Evolutionary conservation across 768 basidiomycete species (phyloP).

Genomic region (Boletus insuetus): DNA sequence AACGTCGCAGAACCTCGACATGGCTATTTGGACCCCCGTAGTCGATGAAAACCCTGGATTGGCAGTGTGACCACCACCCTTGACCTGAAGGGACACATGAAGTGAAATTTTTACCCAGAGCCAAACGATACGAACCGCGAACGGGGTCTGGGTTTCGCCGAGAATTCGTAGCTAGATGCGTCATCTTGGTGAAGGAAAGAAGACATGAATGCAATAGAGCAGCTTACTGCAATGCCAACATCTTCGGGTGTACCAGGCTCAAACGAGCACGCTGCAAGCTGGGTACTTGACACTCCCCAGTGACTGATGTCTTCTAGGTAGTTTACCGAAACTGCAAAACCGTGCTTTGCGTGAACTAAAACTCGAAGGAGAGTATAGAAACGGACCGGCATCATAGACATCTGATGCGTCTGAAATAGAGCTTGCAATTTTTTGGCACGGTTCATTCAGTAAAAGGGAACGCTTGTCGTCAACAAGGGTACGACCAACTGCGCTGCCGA

Average conservation of each 20-base stretch:
- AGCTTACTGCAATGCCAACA: slow-evolving; percentile 43
- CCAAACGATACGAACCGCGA: slow-evolving; percentile 19
- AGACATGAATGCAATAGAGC: neutral
- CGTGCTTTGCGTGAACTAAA: no score
- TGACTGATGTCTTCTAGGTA: no score
- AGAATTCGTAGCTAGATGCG: slow-evolving; percentile 7
- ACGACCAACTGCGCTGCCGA: no score
- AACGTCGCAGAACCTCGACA: slow-evolving; percentile 45
- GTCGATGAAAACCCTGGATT: slow-evolving; percentile 62
- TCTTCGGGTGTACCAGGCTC: slow-evolving; percentile 56
- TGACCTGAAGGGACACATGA: slow-evolving; percentile 39
- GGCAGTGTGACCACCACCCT: slow-evolving; percentile 55
- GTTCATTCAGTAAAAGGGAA: no score
- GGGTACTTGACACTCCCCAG: slow-evolving; percentile 1
- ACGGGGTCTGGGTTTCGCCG: slow-evolving; percentile 43
- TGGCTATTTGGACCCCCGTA: slow-evolving; percentile 52
- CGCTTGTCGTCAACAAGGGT: no score
- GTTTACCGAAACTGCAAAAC: neutral
- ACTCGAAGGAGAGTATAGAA: no score
- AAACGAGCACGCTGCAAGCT: slow-evolving; percentile 49
- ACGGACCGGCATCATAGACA: no score
- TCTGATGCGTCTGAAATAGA: no score
- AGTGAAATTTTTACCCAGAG: neutral
- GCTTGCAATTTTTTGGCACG: no score
- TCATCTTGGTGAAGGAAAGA: neutral